phyloP scores from a whole-genome alignment of 2,329 filamentous ascomycete genomes.

The Nemania serpens region DNA sequence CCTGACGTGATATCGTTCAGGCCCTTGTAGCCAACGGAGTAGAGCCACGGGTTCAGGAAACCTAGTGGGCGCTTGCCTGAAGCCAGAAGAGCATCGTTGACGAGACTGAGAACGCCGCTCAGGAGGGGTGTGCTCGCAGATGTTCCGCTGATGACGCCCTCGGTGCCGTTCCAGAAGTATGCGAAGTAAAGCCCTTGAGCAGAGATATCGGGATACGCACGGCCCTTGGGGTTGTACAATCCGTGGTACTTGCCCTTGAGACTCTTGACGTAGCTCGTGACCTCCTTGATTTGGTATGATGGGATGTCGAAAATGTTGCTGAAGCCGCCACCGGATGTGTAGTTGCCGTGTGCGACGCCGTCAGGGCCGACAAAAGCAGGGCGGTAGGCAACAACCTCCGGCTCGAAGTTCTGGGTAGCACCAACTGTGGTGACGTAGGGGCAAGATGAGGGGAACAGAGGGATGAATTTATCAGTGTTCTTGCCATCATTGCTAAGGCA shows the following conservation, averaged over 20 bases:
- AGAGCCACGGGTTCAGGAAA: conserved; percentile 52
- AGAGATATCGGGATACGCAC: conserved; percentile 52
- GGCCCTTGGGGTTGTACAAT: conserved; percentile 49
- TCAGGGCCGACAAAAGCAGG: conserved; percentile 35
- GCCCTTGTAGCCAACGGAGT: conserved; percentile 41
- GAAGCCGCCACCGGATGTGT: conserved; percentile 49
- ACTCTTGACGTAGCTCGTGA: conserved; percentile 45
- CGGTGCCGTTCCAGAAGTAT: conserved; percentile 43
- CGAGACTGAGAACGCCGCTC: conserved; percentile 60
- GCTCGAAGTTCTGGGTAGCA: conserved; percentile 40
- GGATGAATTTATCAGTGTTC: conserved; percentile 57
- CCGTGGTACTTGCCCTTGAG: conserved; percentile 50
- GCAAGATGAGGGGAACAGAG: conserved; percentile 56
- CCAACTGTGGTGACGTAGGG: conserved; percentile 44
- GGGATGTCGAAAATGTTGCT: conserved; percentile 51
- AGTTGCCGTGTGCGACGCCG: conserved; percentile 27
- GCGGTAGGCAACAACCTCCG: conserved; percentile 45
- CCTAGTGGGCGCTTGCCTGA: conserved; percentile 51
- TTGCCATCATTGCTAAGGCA: conserved; percentile 62
- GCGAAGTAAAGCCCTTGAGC: conserved; percentile 41
- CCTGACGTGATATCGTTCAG: conserved; percentile 48
- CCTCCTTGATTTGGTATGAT: conserved; percentile 46
- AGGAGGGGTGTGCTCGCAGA: conserved; percentile 61
- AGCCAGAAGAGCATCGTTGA: conserved; percentile 64
- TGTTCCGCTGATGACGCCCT: conserved; percentile 52